Percentiles rank a stretch among this genome's conserved stretches.
phyloP scores from a whole-genome alignment of 1,284 basidiomycete species.

The Ceratobasidium sp. region DNA sequence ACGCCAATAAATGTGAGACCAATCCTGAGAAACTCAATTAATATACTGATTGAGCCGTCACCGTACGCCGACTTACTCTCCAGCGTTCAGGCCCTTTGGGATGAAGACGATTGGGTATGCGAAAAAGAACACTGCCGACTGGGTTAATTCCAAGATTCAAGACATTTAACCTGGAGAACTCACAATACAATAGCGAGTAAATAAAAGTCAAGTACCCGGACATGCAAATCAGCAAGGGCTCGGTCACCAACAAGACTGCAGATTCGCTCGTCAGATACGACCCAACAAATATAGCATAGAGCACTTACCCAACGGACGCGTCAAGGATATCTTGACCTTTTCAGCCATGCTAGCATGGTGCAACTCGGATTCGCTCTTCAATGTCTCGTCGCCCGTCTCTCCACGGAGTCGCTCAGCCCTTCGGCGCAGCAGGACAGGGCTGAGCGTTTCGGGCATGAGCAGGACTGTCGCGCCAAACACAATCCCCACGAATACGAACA shows the following conservation, averaged over 20 bases:
- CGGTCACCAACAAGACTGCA: slow-evolving; percentile 52
- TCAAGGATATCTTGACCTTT: slow-evolving; percentile 56
- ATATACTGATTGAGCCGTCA: slow-evolving; percentile 46
- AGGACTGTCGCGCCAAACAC: slow-evolving; percentile 48
- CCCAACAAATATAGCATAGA: neutral
- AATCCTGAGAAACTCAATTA: slow-evolving; percentile 54
- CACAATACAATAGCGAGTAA: slow-evolving; percentile 56
- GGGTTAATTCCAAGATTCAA: neutral
- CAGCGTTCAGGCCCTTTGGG: slow-evolving; percentile 28
- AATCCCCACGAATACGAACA: slow-evolving; percentile 55
- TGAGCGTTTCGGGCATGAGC: slow-evolving; percentile 59
- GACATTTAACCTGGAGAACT: neutral
- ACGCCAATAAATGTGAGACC: slow-evolving; percentile 56
- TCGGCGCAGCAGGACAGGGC: slow-evolving; percentile 56
- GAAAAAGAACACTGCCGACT: slow-evolving; percentile 52
- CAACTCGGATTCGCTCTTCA: slow-evolving; percentile 57
- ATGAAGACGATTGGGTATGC: slow-evolving; percentile 55
- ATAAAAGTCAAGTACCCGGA: slow-evolving; percentile 61
- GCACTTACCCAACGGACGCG: slow-evolving; percentile 56
- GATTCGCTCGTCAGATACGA: neutral
- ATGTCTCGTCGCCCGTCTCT: slow-evolving; percentile 57
- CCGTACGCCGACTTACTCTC: slow-evolving; percentile 7
- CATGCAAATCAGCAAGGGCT: slow-evolving; percentile 60
- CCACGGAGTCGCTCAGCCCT: slow-evolving; percentile 55
- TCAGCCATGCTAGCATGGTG: slow-evolving; percentile 52